Conservation (phyloP, 345 rosid species). For the Euphorbia lathyris region DNA sequence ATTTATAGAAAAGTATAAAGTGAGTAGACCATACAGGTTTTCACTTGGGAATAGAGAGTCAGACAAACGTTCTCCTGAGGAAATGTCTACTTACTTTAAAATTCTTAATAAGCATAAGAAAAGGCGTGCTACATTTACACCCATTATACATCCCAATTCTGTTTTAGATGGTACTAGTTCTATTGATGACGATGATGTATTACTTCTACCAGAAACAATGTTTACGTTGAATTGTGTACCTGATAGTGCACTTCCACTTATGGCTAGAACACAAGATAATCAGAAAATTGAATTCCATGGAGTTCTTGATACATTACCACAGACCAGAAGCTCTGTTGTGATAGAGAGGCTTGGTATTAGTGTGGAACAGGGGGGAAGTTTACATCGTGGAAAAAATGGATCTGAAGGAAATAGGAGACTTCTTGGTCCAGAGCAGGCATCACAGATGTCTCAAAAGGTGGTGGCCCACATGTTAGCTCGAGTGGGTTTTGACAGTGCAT, state of each 20-base stretch:
- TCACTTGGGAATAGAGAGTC: conserved; percentile 57
- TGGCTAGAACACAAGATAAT: conserved; percentile 35
- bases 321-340: conserved; percentile 66
- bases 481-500: conserved; percentile 72
- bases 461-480: conserved; percentile 52
- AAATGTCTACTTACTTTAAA: conserved; percentile 67
- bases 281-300: conserved; percentile 57
- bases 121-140: conserved; percentile 54
- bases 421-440: conserved; percentile 75
- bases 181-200: conserved; percentile 51
- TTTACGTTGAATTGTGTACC: conserved; percentile 79
- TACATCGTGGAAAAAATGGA: conserved; percentile 53
- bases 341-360: conserved; percentile 82
- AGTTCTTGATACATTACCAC: conserved; percentile 74
- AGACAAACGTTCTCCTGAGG: conserved; percentile 69
- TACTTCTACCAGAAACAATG: conserved; percentile 76
- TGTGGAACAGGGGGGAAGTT: conserved; percentile 67
- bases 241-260: conserved; percentile 57
- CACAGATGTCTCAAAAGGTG: conserved; percentile 57
- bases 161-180: conserved; percentile 41
- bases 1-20: conserved; percentile 60
- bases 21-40: conserved; percentile 48
- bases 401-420: conserved; percentile 39
- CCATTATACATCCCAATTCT: conserved; percentile 38
- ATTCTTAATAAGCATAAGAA: conserved; percentile 61